Evolutionary conservation across 192 early-diverging fungal species (phyloP).

Genomic region (Obelidium mucronatum): DNA sequence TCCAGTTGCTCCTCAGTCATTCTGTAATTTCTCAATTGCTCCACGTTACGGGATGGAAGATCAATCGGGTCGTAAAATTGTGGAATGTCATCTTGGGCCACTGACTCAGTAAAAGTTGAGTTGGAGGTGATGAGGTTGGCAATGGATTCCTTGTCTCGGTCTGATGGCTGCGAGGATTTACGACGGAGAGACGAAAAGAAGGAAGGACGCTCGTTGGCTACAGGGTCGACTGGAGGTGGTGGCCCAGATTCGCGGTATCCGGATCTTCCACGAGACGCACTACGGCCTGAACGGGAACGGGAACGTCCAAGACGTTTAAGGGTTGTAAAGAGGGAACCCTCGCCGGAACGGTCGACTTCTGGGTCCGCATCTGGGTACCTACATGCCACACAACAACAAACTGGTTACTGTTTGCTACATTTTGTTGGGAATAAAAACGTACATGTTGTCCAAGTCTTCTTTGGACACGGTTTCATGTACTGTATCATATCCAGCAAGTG

Average conservation of each 20-base stretch:
- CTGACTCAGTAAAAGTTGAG: not conserved
- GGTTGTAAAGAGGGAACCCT: constrained; percentile 29
- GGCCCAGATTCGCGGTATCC: not conserved
- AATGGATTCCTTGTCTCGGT: not conserved
- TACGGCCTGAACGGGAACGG: constrained; percentile 5
- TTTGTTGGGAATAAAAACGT: constrained; percentile 13
- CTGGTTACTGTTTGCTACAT: no score
- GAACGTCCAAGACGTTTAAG: constrained; percentile 9
- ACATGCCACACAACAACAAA: no score
- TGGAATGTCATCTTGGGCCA: not conserved
- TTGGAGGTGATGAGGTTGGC: not conserved
- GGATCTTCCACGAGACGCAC: not conserved
- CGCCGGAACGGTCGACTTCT: constrained; percentile 26
- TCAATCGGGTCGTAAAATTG: constrained; percentile 51
- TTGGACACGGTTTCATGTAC: constrained; percentile 35
- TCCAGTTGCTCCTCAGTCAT: constrained; percentile 37
- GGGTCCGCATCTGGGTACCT: constrained; percentile 35
- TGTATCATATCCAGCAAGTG: constrained; percentile 43
- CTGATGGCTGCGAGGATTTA: not conserved
- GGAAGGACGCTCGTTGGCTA: not conserved
- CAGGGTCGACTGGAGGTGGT: no score
- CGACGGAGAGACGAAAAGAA: not conserved
- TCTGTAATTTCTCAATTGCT: constrained; percentile 38
- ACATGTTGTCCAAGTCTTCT: constrained; percentile 43
- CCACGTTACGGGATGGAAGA: constrained; percentile 43